phyloP scores from a whole-genome alignment of 2,329 filamentous ascomycete genomes.

The Colletotrichum brevisporum region DNA sequence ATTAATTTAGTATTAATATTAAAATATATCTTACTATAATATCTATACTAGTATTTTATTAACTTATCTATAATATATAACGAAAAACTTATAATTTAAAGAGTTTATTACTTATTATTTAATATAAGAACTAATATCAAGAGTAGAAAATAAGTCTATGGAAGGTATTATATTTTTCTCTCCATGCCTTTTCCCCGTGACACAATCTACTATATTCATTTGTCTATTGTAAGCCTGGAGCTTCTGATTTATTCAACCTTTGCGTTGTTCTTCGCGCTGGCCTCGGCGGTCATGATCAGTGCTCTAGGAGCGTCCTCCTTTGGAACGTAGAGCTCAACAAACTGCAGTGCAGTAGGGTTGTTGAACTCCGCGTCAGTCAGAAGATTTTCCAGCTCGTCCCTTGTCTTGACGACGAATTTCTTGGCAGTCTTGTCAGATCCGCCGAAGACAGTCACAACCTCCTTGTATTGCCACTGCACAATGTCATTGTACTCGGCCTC shows the following conservation, averaged over 20 bases:
- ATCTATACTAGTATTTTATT: too few species aligned
- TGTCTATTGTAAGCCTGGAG: too few species aligned
- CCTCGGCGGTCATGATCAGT: constrained; percentile 78
- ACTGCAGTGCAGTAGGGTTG: constrained; percentile 68
- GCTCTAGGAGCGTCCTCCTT: constrained; percentile 82
- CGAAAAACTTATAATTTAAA: too few species aligned
- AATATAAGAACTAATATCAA: too few species aligned
- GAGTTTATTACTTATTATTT: too few species aligned
- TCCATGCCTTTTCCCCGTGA: too few species aligned
- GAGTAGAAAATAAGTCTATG: too few species aligned
- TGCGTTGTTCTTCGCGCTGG: constrained; percentile 78
- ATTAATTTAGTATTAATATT: too few species aligned
- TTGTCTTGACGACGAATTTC: constrained; percentile 78
- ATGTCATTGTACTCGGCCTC: constrained; percentile 87
- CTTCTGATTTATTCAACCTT: constrained; percentile 48
- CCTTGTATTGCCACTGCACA: constrained; percentile 79
- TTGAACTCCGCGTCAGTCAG: constrained; percentile 76
- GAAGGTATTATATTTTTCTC: too few species aligned
- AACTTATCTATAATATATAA: too few species aligned
- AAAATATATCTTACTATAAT: too few species aligned
- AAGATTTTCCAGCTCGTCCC: constrained; percentile 75
- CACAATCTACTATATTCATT: too few species aligned
- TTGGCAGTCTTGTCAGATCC: constrained; percentile 68
- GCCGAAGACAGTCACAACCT: constrained; percentile 78
- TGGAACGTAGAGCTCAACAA: constrained; percentile 87